phyloP scores from a whole-genome alignment of 2,329 filamentous ascomycete genomes.

The Curvularia sp. region DNA sequence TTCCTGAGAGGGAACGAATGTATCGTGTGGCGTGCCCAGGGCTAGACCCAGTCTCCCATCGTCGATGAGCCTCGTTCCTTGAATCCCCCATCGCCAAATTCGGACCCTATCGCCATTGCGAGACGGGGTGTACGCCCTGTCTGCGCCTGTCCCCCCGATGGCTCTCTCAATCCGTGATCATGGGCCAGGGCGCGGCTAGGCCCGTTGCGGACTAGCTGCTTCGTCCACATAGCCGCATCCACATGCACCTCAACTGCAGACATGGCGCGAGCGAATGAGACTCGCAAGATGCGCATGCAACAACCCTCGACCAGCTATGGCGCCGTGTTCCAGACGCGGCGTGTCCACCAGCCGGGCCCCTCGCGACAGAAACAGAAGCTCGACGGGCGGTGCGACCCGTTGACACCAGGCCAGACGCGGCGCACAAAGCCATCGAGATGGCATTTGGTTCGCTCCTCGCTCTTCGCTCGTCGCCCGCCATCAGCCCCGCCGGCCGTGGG shows the following conservation, averaged over 20 bases:
- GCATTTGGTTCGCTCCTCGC: background rate
- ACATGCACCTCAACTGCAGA: background rate
- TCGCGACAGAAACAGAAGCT: background rate
- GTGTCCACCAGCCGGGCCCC: background rate
- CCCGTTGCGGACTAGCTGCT: background rate
- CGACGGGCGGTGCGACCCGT: conserved; percentile 19
- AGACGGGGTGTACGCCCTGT: conserved; percentile 2
- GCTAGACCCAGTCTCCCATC: conserved; percentile 23
- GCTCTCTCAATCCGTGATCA: conserved; percentile 18
- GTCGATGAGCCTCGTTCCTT: conserved; percentile 25
- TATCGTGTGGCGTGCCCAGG: conserved; percentile 10
- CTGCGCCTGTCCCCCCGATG: conserved; percentile 3
- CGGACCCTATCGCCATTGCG: conserved; percentile 12
- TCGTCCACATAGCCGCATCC: background rate
- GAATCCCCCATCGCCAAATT: conserved; percentile 11
- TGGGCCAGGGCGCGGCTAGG: background rate
- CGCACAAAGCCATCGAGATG: conserved; percentile 19
- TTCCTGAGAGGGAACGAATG: conserved; percentile 11
- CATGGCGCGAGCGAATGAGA: background rate
- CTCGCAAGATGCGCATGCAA: no score
- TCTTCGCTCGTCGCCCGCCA: background rate
- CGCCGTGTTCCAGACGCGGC: conserved; percentile 7
- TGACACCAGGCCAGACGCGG: conserved; percentile 1
- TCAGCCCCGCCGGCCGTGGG: no score
- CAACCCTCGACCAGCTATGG: background rate